Base-by-base conservation (phyloP, 2,329 filamentous ascomycete species). In the Immersiporthe knoxdaviesiana region DNA sequence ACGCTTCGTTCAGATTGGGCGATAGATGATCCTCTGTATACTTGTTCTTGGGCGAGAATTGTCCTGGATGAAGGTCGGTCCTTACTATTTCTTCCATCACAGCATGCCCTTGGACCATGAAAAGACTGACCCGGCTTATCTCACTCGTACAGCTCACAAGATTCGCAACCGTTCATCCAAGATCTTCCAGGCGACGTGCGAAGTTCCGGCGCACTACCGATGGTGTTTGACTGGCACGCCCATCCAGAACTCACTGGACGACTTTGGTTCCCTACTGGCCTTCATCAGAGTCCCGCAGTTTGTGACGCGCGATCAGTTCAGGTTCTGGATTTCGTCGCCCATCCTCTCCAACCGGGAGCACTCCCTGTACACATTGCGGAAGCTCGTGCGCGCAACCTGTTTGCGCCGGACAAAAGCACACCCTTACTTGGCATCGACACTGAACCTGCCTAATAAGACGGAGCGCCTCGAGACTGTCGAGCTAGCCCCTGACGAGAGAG, bases 201-300 rank as follows among this genome's bases (percentile, higher is more conserved):
- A 68, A 10, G 67, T 79, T 21, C 68, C 66, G 2, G 75, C 79
- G 0, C 50, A 65, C 1, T 71, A 74, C 30, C 74, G 79, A 1
- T 82, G 80, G 81, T 81, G 79, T 66, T 73, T 82, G 7, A 82
- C 79, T 0, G 80, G 80, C 11, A 82, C 80, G 0, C 81, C 80
- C 0, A 79, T 82, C 4, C 79, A 81, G 7, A 82, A 83, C 63
- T 74, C 73, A 0, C 73, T 84, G 0, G 77, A 81, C n/a, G 80
- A 83, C 69, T 79, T 77, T 37, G 80, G 78, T 0, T 73, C 80
- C 0, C 72, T 83, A 0, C 69, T 82, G 0, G 65, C 67, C n/a
- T 82, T 82, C 61, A 61, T 81, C 6, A 35, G 75, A 1, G 73
- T 80, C 8, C 65, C 68, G 0, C 71, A 74, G 0, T 74, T 80